These are phyloP conservation scores for Coriolopsis trogii DNA, from an alignment of 1,284 basidiomycete species.

Conservation along the genomic window DNA sequence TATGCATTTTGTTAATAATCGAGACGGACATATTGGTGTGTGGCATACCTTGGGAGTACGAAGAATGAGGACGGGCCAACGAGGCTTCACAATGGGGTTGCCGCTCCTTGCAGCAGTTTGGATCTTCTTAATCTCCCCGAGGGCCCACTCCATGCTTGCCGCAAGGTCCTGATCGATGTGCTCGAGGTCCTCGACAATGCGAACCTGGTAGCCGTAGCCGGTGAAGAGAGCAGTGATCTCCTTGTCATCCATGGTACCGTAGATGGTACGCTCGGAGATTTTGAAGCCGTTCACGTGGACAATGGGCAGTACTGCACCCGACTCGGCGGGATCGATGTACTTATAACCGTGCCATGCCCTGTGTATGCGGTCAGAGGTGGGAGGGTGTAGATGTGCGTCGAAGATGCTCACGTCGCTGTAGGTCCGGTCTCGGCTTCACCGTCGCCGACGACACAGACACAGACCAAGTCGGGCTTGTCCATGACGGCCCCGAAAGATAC, in stretches of 20 bases:
- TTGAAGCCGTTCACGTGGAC: conserved; percentile 86
- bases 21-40: no score
- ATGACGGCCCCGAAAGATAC: conserved; percentile 86
- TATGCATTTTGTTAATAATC: background rate
- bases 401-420: conserved; percentile 58
- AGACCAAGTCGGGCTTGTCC: conserved; percentile 86
- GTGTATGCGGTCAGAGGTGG: background rate
- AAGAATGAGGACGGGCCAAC: conserved; percentile 86
- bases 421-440: conserved; percentile 90
- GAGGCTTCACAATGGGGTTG: conserved; percentile 78
- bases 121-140: conserved; percentile 76
- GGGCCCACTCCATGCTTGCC: conserved; percentile 81
- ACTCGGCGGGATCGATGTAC: conserved; percentile 90
- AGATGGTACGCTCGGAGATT: conserved; percentile 88
- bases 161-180: conserved; percentile 74
- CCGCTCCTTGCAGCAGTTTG: conserved; percentile 78
- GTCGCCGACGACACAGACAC: conserved; percentile 81
- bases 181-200: conserved; percentile 76
- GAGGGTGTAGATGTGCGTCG: background rate
- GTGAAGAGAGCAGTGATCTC: conserved; percentile 75
- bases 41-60: conserved; percentile 71
- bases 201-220: conserved; percentile 87
- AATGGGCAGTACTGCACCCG: conserved; percentile 86
- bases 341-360: conserved; percentile 85
- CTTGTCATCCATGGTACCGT: conserved; percentile 88